Evolutionary conservation across 2,329 filamentous ascomycete species (phyloP).

Genomic region (Stemphylium beticola): DNA sequence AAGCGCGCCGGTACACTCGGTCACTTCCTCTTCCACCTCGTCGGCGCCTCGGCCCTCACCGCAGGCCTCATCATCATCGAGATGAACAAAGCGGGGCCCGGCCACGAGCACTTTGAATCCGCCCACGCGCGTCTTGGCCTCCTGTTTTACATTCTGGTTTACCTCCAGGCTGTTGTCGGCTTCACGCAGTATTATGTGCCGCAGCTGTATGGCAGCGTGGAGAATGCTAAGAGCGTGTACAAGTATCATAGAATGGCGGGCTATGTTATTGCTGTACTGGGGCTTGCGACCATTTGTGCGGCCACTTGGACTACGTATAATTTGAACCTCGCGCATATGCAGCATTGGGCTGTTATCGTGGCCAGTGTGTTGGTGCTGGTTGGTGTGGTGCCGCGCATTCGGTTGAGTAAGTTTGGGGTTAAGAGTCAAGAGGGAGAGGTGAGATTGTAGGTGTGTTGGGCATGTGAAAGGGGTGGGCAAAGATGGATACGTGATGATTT

Average conservation of each 20-base stretch:
- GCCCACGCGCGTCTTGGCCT: slow-evolving; percentile 84
- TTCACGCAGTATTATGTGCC: slow-evolving; percentile 83
- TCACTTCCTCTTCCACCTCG: slow-evolving; percentile 73
- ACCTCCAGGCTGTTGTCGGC: slow-evolving; percentile 78
- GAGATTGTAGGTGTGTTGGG: neutral
- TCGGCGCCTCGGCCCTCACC: slow-evolving; percentile 67
- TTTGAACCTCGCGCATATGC: slow-evolving; percentile 69
- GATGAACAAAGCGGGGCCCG: slow-evolving; percentile 78
- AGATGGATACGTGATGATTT: neutral
- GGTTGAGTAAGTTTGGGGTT: slow-evolving; percentile 79
- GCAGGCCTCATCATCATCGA: slow-evolving; percentile 75
- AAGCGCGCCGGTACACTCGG: slow-evolving; percentile 68
- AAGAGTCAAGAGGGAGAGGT: slow-evolving; percentile 24
- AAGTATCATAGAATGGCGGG: slow-evolving; percentile 86
- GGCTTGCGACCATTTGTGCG: slow-evolving; percentile 75
- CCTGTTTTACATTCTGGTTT: slow-evolving; percentile 71
- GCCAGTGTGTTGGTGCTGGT: slow-evolving; percentile 69
- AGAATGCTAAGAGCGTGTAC: slow-evolving; percentile 81
- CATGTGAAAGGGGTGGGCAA: too few relatives aligned
- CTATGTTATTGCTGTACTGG: slow-evolving; percentile 73
- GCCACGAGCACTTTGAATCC: slow-evolving; percentile 76
- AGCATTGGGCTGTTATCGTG: slow-evolving; percentile 77
- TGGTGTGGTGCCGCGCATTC: slow-evolving; percentile 79
- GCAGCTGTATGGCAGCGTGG: slow-evolving; percentile 74
- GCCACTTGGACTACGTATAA: slow-evolving; percentile 81